These are phyloP conservation scores for Plasmodium yoelii DNA, from an alignment of 169 alveolate genomes.

Conservation along the genomic window DNA sequence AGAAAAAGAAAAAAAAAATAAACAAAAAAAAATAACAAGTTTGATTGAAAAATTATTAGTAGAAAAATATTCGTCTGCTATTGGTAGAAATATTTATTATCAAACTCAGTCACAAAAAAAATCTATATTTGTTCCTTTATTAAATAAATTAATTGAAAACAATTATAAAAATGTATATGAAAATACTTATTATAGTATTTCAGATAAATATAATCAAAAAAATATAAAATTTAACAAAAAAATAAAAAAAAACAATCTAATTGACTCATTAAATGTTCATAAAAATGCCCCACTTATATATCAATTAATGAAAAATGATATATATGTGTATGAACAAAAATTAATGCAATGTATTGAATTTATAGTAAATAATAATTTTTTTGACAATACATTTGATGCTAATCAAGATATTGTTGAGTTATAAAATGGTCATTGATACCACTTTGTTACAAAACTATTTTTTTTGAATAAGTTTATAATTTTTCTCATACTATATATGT, in stretches of 20 bases:
- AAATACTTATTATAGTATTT: conserved; percentile 31
- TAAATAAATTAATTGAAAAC: conserved; percentile 14
- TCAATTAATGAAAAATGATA: conserved; percentile 74
- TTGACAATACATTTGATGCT: conserved; percentile 25
- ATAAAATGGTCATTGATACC: neutral
- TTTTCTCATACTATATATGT: too few relatives aligned
- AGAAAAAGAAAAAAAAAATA: conserved; percentile 25
- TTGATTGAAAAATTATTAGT: conserved; percentile 68
- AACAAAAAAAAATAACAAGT: conserved; percentile 69
- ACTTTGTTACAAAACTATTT: too few relatives aligned
- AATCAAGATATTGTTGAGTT: conserved; percentile 3
- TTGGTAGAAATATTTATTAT: conserved; percentile 33
- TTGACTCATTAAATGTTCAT: conserved; percentile 67
- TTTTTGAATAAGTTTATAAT: too few relatives aligned
- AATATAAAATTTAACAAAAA: neutral
- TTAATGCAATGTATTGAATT: conserved; percentile 52
- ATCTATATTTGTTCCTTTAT: conserved; percentile 62
- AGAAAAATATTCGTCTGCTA: conserved; percentile 70
- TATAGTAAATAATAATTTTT: conserved; percentile 60
- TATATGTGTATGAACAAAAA: conserved; percentile 49
- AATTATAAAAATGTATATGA: conserved; percentile 29
- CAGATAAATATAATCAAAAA: neutral
- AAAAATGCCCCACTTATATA: conserved; percentile 62
- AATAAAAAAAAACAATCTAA: neutral
- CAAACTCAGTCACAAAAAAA: conserved; percentile 28